Evolutionary conservation across 306 rosid genomes (phyloP), one percentile per base, ranked within the genome.

Genomic region (Rosa multiflora): DNA sequence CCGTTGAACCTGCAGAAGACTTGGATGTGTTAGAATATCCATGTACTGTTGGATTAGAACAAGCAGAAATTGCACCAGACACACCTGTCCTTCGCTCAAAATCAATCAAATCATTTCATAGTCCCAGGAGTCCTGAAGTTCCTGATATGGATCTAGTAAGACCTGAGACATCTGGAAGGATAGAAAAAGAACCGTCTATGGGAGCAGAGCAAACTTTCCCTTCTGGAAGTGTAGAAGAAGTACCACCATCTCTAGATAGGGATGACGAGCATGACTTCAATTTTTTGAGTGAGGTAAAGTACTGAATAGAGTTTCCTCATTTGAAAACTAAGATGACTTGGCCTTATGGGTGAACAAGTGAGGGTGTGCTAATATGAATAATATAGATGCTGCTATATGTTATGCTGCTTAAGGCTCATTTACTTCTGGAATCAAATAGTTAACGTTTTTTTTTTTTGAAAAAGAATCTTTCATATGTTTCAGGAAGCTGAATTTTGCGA

Each of bases 201-300:
- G 21, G 72, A 61, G 43, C 42, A 82, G 47, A 76, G 11, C 48
- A 6, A 39, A 17, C 76, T 76, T 83, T 71, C 14, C 58, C 77
- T 67, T 73, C 73, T 53, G 84, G 82, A 79, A 75, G 20, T 63
- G 29, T 76, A 66, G 75, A 75, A 73, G 62, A 52, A 58, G 84
- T n/a, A 66, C 64, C 18, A 61, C 64, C 18, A 44, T 46, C 37
- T 75, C 35, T 46, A 69, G 71, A 75, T 8, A 29, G 79, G 67
- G 88, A 83, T 72, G 76, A 80, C 53, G 88, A 87, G 42, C 73
- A 82, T 63, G 81, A 76, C 82, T 52, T 81, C 67, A 74, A 20
- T 67, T 69, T 79, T 55, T 52, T 73, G 69, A 84, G 81, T 74
- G 91, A 89, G 92, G 97, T 92, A 80, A 80, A 59, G 81, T 66